phyloP scores from a whole-genome alignment of 2,329 filamentous ascomycete species.

The Arachnomyces sp. region DNA sequence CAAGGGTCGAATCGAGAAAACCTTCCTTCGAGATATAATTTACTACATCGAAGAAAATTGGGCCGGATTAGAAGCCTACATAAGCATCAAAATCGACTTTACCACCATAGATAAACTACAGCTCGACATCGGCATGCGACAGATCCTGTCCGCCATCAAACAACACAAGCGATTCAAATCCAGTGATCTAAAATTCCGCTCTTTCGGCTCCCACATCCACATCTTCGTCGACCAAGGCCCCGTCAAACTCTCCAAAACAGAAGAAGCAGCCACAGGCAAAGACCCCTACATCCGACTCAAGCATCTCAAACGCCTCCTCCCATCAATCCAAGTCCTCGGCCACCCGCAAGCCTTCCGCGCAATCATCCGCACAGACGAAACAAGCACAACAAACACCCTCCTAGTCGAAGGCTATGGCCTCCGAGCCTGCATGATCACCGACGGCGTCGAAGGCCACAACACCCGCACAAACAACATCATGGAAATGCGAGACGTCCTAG shows the following conservation, averaged over 20 bases:
- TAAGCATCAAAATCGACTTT: constrained; percentile 75
- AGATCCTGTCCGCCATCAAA: constrained; percentile 71
- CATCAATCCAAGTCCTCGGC: constrained; percentile 78
- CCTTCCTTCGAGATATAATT: constrained; percentile 74
- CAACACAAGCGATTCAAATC: constrained; percentile 69
- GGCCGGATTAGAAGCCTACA: constrained; percentile 65
- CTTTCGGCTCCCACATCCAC: constrained; percentile 52
- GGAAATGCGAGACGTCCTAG: constrained; percentile 78
- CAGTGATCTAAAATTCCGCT: constrained; percentile 56
- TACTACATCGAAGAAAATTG: constrained; percentile 81
- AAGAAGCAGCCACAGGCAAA: constrained; percentile 35
- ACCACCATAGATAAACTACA: constrained; percentile 72
- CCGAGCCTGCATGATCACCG: constrained; percentile 81
- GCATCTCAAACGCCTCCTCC: constrained; percentile 72
- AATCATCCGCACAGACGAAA: constrained; percentile 75
- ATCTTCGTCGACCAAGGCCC: constrained; percentile 55
- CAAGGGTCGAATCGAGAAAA: constrained; percentile 92
- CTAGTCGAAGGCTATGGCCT: constrained; percentile 92
- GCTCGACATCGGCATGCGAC: constrained; percentile 64
- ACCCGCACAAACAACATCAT: constrained; percentile 80
- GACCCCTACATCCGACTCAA: constrained; percentile 60
- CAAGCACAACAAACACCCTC: constrained; percentile 62
- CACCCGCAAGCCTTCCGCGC: constrained; percentile 79
- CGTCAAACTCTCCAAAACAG: constrained; percentile 35
- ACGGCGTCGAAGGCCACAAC: constrained; percentile 72